Conservation (phyloP, 2,329 filamentous ascomycete genomes). For the Knoxdaviesia capensis region DNA sequence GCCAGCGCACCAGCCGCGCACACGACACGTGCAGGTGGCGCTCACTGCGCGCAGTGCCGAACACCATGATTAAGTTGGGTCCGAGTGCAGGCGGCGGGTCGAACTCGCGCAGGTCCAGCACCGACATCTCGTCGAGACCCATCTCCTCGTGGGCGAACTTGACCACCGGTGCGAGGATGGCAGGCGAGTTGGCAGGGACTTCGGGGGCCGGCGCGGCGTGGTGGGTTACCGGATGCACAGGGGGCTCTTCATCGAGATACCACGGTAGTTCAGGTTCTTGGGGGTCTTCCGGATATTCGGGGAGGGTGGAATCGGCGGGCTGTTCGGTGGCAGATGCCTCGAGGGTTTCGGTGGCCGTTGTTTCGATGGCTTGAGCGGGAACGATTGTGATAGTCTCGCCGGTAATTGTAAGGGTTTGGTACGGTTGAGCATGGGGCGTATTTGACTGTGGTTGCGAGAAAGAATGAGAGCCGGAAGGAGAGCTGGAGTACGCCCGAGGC, state of each 20-base stretch:
- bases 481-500: too few relatives aligned
- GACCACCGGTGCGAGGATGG: conserved; percentile 51
- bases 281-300: not conserved
- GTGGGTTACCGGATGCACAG: conserved; percentile 27
- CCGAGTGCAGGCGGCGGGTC: conserved; percentile 79
- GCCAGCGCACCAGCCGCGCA: conserved; percentile 73
- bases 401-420: too few relatives aligned
- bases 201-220: conserved; percentile 26
- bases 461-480: too few relatives aligned
- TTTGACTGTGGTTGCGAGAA: too few relatives aligned
- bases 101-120: conserved; percentile 68
- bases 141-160: conserved; percentile 67
- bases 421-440: too few relatives aligned
- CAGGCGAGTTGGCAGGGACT: conserved; percentile 47
- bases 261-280: conserved; percentile 37
- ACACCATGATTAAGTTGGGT: conserved; percentile 75
- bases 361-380: too few relatives aligned
- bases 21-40: conserved; percentile 84
- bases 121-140: conserved; percentile 60
- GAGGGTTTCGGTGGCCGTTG: not conserved
- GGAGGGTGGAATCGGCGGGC: not conserved
- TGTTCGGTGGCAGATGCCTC: not conserved
- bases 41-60: conserved; percentile 79
- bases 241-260: conserved; percentile 63
- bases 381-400: too few relatives aligned